Percentiles rank a stretch among this genome's conserved stretches.
Evolutionary conservation across 2,329 filamentous ascomycete genomes (phyloP).

Genomic region (Fusarium drepaniforme): DNA sequence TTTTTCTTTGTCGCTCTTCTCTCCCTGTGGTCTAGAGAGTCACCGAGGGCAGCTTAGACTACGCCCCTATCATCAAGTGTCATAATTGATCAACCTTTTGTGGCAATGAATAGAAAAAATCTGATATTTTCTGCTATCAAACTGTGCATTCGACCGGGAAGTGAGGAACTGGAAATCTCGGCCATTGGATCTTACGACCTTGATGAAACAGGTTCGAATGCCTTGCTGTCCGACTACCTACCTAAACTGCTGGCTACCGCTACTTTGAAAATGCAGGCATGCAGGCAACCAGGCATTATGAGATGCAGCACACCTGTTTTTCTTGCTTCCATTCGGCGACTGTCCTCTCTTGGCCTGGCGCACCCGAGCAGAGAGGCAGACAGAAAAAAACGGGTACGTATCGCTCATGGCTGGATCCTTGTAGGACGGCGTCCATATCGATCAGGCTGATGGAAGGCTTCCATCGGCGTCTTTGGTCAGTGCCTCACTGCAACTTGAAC

Average conservation of each 20-base stretch:
- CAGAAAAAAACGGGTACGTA: not conserved
- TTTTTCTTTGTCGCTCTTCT: conserved; percentile 34
- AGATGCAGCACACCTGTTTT: conserved; percentile 21
- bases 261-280: conserved; percentile 12
- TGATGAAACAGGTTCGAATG: conserved; percentile 6
- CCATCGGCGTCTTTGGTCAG: not conserved
- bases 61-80: conserved; percentile 30
- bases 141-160: not conserved
- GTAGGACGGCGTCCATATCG: conserved; percentile 11
- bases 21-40: conserved; percentile 35
- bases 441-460: not conserved
- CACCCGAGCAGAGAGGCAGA: not conserved
- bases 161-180: not conserved
- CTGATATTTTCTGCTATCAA: conserved; percentile 7
- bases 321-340: conserved; percentile 10
- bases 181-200: conserved; percentile 7
- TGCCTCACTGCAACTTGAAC: not conserved
- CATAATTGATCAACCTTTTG: conserved; percentile 20
- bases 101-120: conserved; percentile 31
- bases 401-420: not conserved
- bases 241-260: conserved; percentile 28
- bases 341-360: not conserved
- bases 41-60: conserved; percentile 12
- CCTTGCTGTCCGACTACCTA: conserved; percentile 21
- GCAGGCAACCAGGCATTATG: conserved; percentile 5